Percentiles rank a stretch among this genome's conserved stretches.
These are phyloP conservation scores for Saccharomycopsis fodiens DNA, from an alignment of 805 yeast species.

Conservation along the genomic window DNA sequence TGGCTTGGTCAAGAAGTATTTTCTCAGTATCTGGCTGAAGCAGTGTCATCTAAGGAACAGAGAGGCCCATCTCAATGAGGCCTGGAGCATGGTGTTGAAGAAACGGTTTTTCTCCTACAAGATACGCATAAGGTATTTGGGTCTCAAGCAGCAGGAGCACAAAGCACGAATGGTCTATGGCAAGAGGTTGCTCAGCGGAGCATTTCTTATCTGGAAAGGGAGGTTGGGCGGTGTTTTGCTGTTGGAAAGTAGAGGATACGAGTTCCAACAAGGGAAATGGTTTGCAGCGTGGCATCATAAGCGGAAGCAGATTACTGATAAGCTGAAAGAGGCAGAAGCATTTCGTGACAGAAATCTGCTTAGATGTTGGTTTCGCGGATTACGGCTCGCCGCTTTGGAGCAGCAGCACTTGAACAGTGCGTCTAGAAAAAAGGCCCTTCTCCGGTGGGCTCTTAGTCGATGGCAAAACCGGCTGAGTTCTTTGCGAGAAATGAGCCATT, in stretches of 20 bases:
- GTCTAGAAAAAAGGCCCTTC: no score
- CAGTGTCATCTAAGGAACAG: constrained; percentile 4
- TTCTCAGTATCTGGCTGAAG: constrained; percentile 9
- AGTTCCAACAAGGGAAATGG: neutral
- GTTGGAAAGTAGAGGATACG: neutral
- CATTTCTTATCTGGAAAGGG: neutral
- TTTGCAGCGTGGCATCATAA: neutral
- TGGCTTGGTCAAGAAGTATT: constrained; percentile 8
- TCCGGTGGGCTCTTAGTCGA: no score
- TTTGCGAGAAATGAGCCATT: neutral
- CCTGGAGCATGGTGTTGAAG: constrained; percentile 11
- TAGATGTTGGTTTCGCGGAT: neutral
- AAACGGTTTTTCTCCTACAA: constrained; percentile 12
- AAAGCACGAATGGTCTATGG: constrained; percentile 1
- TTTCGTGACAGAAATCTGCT: neutral
- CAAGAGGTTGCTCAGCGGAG: neutral
- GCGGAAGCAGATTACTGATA: neutral
- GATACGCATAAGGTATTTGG: constrained; percentile 3
- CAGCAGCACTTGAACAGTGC: no score
- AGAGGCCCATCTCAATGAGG: neutral
- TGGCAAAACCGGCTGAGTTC: neutral
- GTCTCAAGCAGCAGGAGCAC: neutral
- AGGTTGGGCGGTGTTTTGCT: neutral
- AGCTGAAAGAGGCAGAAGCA: neutral
- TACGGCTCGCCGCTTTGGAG: neutral